phyloP scores from a whole-genome alignment of 192 early-diverging fungal genomes.

The Lobosporangium transversale region DNA sequence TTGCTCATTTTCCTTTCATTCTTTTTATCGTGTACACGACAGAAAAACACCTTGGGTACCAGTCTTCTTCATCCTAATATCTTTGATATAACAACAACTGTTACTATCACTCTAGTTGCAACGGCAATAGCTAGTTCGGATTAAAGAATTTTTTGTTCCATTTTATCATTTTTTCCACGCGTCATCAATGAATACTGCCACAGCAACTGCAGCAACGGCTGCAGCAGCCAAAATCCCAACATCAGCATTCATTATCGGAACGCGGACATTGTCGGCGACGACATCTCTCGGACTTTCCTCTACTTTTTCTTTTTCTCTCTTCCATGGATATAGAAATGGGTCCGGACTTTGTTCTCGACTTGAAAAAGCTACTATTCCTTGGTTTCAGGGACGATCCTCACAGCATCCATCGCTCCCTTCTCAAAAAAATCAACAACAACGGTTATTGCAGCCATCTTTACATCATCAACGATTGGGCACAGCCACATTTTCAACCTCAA shows the following conservation, averaged over 20 bases:
- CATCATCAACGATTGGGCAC: conserved; percentile 2
- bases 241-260: conserved; percentile 22
- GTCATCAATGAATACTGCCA: no score
- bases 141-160: no score
- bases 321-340: no score
- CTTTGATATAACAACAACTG: no score
- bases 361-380: conserved; percentile 10
- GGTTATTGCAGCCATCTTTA: no score
- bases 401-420: neutral
- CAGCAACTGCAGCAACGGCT: neutral
- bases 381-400: conserved; percentile 7
- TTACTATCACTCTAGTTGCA: no score
- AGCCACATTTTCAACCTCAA: conserved; percentile 21
- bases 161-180: no score
- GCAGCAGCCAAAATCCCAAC: conserved; percentile 20
- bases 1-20: neutral
- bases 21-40: neutral
- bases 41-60: no score
- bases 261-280: conserved; percentile 19
- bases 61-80: no score
- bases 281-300: conserved; percentile 17
- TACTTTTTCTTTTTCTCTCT: no score
- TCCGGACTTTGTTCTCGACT: conserved; percentile 6
- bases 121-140: no score
- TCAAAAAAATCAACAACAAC: neutral